Percentiles rank a stretch among this genome's conserved stretches.
Evolutionary conservation across 2,329 filamentous ascomycete genomes (phyloP).

Genomic region (Xylogone sp.): DNA sequence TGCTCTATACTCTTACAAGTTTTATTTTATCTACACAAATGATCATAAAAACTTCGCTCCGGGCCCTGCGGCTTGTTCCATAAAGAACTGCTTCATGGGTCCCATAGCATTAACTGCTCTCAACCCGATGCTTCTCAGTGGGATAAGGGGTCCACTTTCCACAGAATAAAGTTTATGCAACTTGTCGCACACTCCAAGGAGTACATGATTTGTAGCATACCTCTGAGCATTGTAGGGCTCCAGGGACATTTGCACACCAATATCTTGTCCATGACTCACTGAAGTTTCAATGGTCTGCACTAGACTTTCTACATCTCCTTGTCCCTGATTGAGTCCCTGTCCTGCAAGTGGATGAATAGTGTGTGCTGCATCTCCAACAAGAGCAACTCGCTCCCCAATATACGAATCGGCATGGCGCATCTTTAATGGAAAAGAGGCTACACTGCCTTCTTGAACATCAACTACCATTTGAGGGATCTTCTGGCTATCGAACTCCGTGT

Average conservation of each 20-base stretch:
- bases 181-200: constrained; percentile 82
- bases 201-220: constrained; percentile 75
- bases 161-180: constrained; percentile 90
- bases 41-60: constrained; percentile 41
- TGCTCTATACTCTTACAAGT: background rate
- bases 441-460: constrained; percentile 70
- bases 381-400: constrained; percentile 80
- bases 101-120: constrained; percentile 70
- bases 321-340: constrained; percentile 90
- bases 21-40: background rate
- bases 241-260: constrained; percentile 73
- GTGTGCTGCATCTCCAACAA: constrained; percentile 93
- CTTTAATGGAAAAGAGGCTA: constrained; percentile 88
- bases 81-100: constrained; percentile 79
- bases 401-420: constrained; percentile 95
- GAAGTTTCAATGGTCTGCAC: constrained; percentile 71
- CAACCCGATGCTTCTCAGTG: constrained; percentile 73
- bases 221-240: constrained; percentile 79
- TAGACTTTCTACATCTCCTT: constrained; percentile 82
- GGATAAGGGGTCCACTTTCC: constrained; percentile 73
- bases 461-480: constrained; percentile 63
- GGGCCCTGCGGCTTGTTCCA: constrained; percentile 65
- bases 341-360: constrained; percentile 92
- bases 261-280: constrained; percentile 79
- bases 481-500: constrained; percentile 54